Evolutionary conservation across 2,329 filamentous ascomycete genomes (phyloP), one percentile per base, ranked within the genome.

Genomic region (Apiospora marii): DNA sequence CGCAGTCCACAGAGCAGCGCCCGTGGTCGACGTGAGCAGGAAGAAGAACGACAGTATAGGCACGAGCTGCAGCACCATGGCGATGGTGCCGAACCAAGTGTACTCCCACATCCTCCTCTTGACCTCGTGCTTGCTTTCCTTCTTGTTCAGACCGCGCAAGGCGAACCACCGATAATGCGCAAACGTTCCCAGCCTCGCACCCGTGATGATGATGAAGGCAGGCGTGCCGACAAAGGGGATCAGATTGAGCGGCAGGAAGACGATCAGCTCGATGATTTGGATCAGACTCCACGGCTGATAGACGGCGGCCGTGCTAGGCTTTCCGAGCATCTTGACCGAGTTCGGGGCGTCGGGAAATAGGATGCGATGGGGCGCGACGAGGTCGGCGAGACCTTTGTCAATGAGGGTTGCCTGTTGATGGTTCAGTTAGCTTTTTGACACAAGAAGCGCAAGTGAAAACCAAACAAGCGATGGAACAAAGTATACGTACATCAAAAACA

Each of bases 21-120:
- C 96, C 27, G 91, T 90, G 1, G 95, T 93, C 3, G 93, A 95
- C 0, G 96, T 98, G 76, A 99, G 84, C 51, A 98, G 87, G 81
- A 98, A 98, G 80, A 98, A 91, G 87, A 99, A 97, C n/a, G 93
- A 97, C 68, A 98, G 83, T 16, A 96, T 88, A 0, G 96, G 96
- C 12, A 98, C 87, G n/a, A 98, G 88, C 83, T 98, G 94, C 41
- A 98, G 83, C 8, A 94, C 81, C 84, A 98, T 90, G 69, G 95
- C 94, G 4, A 96, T 87, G 0, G 93, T 94, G 22, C 96, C 96
- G 79, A 98, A 98, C 94, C 94, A 97, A 19, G 94, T 92, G 80
- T 98, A 98, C 73, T 96, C 93, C 89, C 94, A 93, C 74, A 90
- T 86, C 70, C 92, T 88, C 61, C 85, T 86, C 73, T 87, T 87